Evolutionary conservation across 148 eudicot species (phyloP), one percentile per base, ranked within the genome.

Genomic region (Chenopodium formosanum): DNA sequence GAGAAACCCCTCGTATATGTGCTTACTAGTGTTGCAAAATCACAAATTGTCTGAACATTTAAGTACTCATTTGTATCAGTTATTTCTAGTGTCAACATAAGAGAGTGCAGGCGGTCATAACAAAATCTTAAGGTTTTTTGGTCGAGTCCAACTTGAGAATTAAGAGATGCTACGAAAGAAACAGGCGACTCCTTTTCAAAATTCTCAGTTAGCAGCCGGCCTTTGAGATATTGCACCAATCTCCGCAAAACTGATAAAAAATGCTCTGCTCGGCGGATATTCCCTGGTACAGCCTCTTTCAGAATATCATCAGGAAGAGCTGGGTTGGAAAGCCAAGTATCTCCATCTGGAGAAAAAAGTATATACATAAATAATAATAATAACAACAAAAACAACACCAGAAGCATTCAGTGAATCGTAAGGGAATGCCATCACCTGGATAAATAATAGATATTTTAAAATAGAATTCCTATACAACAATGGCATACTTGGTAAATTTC

Each of bases 221-320:
- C 91, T 82, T 84, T 89, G 63, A 96, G 84, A 83, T 96, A 94
- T 73, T 94, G 98, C 29, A 96, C 89, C 80, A 96, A 86, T 91
- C 99, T 91, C 13, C 93, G 93, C 83, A 96, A 84, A 76, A 96
- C 92, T 64, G 99, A 87, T 40, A 96, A 76, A 81, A 96, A 96
- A 86, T 92, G 95, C 88, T 96, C 99, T 46, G 98, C 99, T 4
- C 92, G 86, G 69, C 99, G 96, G 64, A 96, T 94, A 84, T 94
- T 94, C 81, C 99, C 99, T 32, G 99, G 99, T 44, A 96, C 99
- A 53, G 97, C 98, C 87, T 96, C 98, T 86, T 94, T 94, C 79
- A 94, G 79, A 82, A 96, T 94, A 87, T 94, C 44, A 37, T 96
- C 95, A 68, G 99, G 99, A 85, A 96, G 88, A n/a, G 93, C 93